Conservation (phyloP, 2,329 filamentous ascomycete genomes). For the Colletotrichum falcatum region DNA sequence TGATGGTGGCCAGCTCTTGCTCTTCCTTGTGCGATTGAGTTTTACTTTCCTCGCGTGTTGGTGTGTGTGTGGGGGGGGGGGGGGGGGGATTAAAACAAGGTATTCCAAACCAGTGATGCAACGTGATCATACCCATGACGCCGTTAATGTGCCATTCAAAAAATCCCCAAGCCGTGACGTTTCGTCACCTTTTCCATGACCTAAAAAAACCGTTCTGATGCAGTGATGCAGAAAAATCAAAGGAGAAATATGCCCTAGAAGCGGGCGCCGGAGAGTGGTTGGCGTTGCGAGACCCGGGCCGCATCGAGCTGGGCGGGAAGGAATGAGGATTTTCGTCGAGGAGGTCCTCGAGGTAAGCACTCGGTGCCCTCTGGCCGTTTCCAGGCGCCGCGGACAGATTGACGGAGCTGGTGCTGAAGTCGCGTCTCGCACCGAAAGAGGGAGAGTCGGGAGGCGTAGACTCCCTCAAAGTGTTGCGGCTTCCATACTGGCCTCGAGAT, state of each 20-base stretch:
- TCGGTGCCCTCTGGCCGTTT: constrained; percentile 80
- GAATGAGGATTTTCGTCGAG: constrained; percentile 78
- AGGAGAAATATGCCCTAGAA: constrained; percentile 5
- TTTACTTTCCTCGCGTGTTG: background rate
- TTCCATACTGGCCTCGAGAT: constrained; percentile 60
- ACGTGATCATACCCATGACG: constrained; percentile 33
- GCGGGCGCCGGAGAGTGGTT: constrained; percentile 25
- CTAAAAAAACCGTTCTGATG: constrained; percentile 6
- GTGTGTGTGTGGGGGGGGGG: no score
- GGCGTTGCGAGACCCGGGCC: constrained; percentile 40
- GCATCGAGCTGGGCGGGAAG: constrained; percentile 60
- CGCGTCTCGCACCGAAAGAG: constrained; percentile 58
- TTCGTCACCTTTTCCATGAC: constrained; percentile 31
- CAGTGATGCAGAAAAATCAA: background rate
- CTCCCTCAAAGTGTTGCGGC: constrained; percentile 56
- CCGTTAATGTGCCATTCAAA: constrained; percentile 28
- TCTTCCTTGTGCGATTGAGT: constrained; percentile 13
- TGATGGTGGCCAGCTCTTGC: constrained; percentile 12
- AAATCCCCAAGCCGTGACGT: constrained; percentile 27
- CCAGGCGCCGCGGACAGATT: constrained; percentile 69
- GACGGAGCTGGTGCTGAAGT: constrained; percentile 74
- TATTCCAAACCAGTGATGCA: constrained; percentile 32
- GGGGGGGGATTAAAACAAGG: constrained; percentile 30
- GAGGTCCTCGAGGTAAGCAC: constrained; percentile 89
- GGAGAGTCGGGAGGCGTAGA: constrained; percentile 76